These are phyloP conservation scores for Aspergillus intermedius DNA, from an alignment of 2,329 filamentous ascomycete species.

Conservation along the genomic window DNA sequence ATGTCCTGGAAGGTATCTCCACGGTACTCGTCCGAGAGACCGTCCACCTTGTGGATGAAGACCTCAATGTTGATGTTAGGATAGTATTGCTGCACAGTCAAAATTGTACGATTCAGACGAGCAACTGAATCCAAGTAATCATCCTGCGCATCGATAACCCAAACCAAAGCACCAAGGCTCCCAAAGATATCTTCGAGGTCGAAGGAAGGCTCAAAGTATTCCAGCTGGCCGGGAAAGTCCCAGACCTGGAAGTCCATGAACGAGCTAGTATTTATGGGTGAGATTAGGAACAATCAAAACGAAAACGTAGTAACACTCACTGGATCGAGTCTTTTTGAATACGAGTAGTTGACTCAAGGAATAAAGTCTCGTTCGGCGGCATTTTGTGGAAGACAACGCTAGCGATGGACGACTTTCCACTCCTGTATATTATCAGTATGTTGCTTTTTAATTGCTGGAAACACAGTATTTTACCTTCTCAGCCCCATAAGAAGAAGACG, in stretches of 20 bases:
- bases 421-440: constrained; percentile 51
- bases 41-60: constrained; percentile 98
- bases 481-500: constrained; percentile 91
- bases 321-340: constrained; percentile 95
- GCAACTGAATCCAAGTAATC: constrained; percentile 91
- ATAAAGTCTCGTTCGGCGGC: constrained; percentile 89
- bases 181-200: constrained; percentile 92
- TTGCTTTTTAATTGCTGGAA: neutral
- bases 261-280: constrained; percentile 52
- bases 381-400: constrained; percentile 99
- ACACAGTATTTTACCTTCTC: constrained; percentile 59
- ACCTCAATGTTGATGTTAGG: constrained; percentile 96
- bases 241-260: constrained; percentile 99
- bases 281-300: neutral
- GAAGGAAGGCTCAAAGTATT: constrained; percentile 83
- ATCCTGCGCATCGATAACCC: constrained; percentile 98
- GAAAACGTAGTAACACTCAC: constrained; percentile 51
- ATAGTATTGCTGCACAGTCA: constrained; percentile 80
- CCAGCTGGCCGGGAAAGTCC: constrained; percentile 93
- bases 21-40: constrained; percentile 93
- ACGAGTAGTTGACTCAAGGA: constrained; percentile 86
- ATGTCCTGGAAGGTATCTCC: constrained; percentile 95
- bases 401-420: constrained; percentile 95
- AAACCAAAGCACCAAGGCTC: constrained; percentile 88
- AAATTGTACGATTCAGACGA: constrained; percentile 78